These are phyloP conservation scores for Trichoderma semiorbis DNA, from an alignment of 2,329 filamentous ascomycete species.

Conservation along the genomic window DNA sequence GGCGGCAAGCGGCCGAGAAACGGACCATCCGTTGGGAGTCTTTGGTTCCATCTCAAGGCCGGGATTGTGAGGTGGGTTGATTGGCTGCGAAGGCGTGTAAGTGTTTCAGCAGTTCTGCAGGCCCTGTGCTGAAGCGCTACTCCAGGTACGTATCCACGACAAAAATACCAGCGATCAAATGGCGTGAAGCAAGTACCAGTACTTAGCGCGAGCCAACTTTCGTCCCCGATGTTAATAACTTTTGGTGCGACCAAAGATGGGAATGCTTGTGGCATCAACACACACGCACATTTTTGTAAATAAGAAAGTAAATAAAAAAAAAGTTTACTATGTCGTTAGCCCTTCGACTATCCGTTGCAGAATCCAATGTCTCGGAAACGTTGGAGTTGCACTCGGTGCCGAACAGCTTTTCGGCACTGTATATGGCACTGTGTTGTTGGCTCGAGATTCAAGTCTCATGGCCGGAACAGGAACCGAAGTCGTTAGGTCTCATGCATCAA, in stretches of 20 bases:
- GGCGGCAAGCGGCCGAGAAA: slow-evolving; percentile 10
- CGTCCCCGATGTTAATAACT: not conserved
- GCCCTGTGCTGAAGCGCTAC: not conserved
- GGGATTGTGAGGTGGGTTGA: slow-evolving; percentile 5
- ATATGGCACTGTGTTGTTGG: not conserved
- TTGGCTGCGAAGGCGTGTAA: slow-evolving; percentile 9
- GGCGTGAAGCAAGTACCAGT: not conserved
- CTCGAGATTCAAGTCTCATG: not conserved
- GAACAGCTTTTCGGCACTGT: not conserved
- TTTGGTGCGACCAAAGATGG: not conserved
- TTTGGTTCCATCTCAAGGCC: slow-evolving; percentile 8
- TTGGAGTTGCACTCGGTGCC: not conserved
- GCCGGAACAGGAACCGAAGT: not conserved
- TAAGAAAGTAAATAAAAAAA: not conserved
- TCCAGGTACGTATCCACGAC: not conserved
- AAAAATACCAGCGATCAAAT: not conserved
- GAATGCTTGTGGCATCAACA: not conserved
- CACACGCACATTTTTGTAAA: no score
- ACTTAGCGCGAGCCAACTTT: not conserved
- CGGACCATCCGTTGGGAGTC: not conserved
- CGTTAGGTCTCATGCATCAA: not conserved
- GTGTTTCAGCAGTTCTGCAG: slow-evolving; percentile 17
- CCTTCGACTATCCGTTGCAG: not conserved
- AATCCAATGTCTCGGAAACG: not conserved
- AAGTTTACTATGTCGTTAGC: not conserved